phyloP scores from a whole-genome alignment of 2,329 filamentous ascomycete genomes.

The Colletotrichum acutatum region DNA sequence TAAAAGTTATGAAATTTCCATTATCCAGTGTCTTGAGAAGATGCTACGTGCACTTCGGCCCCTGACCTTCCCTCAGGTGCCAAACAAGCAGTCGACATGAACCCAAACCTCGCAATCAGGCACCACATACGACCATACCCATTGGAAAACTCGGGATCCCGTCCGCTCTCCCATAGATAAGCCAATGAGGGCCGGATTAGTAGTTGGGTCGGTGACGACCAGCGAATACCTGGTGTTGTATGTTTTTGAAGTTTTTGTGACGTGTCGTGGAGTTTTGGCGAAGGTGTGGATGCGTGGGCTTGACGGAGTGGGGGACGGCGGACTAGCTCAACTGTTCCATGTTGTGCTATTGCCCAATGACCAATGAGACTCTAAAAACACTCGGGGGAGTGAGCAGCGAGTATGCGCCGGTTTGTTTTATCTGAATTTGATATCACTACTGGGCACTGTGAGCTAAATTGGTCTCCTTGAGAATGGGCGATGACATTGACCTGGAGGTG shows the following conservation, averaged over 20 bases:
- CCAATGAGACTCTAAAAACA: background rate
- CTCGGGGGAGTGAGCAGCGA: background rate
- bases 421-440: background rate
- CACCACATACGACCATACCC: no score
- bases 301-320: background rate
- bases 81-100: background rate
- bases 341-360: background rate
- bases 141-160: no score
- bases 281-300: no score
- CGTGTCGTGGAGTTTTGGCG: background rate
- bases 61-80: background rate
- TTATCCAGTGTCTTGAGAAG: background rate
- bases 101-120: rapidly evolving
- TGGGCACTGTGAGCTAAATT: no score
- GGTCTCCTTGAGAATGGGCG: background rate
- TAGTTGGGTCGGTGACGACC: background rate
- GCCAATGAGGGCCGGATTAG: no score
- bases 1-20: no score
- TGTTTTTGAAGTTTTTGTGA: background rate
- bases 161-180: no score
- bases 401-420: background rate
- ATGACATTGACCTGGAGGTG: background rate
- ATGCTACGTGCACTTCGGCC: background rate
- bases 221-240: background rate
- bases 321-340: background rate